Percentiles rank a stretch among this genome's conserved stretches.
Conservation (phyloP, 208 protist genomes). For the Wallacemonas sp. region DNA sequence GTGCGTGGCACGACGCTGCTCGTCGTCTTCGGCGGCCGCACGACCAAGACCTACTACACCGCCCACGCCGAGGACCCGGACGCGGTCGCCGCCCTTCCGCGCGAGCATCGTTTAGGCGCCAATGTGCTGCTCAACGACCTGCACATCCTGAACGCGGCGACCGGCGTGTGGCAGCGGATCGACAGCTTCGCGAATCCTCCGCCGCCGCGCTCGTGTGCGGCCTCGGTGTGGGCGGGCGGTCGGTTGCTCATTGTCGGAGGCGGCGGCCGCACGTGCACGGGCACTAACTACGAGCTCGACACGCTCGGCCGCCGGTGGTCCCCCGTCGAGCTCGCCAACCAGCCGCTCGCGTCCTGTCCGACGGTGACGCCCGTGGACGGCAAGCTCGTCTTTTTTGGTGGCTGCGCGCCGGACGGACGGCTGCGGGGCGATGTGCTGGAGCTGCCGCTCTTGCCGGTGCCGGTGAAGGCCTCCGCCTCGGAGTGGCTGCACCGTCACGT, state of each 20-base stretch:
- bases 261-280: constrained; percentile 33
- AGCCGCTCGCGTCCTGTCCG: constrained; percentile 46
- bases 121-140: constrained; percentile 44
- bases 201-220: constrained; percentile 41
- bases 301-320: constrained; percentile 31
- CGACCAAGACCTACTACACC: constrained; percentile 10
- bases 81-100: not conserved
- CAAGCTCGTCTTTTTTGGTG: constrained; percentile 53
- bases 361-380: constrained; percentile 40
- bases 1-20: constrained; percentile 44
- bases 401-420: constrained; percentile 22
- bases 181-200: constrained; percentile 27
- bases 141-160: constrained; percentile 46
- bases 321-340: constrained; percentile 22
- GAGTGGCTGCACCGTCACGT: constrained; percentile 18
- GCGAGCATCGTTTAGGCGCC: constrained; percentile 10
- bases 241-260: constrained; percentile 45
- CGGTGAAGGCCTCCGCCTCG: constrained; percentile 11
- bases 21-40: constrained; percentile 60
- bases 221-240: constrained; percentile 45
- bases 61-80: not conserved
- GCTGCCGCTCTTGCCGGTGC: constrained; percentile 32
- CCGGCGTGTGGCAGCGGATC: constrained; percentile 44
- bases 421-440: constrained; percentile 38
- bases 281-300: constrained; percentile 40